A percentile compares a stretch with the other conserved stretches of the same genome.
These are phyloP conservation scores for Blastobotrys malaysiensis DNA, from an alignment of 1,139 yeast species.

Conservation along the genomic window DNA sequence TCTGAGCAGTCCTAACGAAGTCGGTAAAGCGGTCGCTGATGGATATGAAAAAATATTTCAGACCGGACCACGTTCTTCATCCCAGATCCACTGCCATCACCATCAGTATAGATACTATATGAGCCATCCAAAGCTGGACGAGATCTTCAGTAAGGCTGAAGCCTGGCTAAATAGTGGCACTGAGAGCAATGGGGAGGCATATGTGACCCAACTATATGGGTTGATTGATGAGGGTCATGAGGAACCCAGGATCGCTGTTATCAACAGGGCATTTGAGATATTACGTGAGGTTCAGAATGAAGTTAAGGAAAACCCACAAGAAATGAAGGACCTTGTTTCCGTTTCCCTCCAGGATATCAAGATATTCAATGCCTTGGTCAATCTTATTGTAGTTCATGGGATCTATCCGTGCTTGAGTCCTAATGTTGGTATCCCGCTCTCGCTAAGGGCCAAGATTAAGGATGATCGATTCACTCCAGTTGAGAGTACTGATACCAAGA, in stretches of 20 bases:
- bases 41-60: not conserved
- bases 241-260: slow-evolving; percentile 8
- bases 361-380: slow-evolving; percentile 58
- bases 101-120: not conserved
- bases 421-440: slow-evolving; percentile 61
- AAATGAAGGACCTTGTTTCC: slow-evolving; percentile 43
- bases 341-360: slow-evolving; percentile 83
- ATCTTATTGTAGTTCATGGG: slow-evolving; percentile 62
- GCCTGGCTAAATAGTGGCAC: slow-evolving; percentile 15
- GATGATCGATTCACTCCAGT: not conserved
- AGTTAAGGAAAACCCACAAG: slow-evolving; percentile 4
- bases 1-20: not conserved
- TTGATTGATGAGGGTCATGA: slow-evolving; percentile 8
- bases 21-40: not conserved
- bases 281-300: slow-evolving; percentile 8
- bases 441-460: slow-evolving; percentile 40
- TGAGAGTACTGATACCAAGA: not conserved
- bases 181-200: slow-evolving; percentile 1
- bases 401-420: slow-evolving; percentile 57
- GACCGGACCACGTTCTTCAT: slow-evolving; percentile 1
- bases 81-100: slow-evolving; percentile 3
- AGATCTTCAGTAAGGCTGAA: slow-evolving; percentile 16
- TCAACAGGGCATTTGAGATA: slow-evolving; percentile 2
- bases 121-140: slow-evolving; percentile 10
- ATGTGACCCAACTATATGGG: slow-evolving; percentile 3